Base-by-base conservation (phyloP, 345 rosid genomes). In the Cardiospermum halicacabum region DNA sequence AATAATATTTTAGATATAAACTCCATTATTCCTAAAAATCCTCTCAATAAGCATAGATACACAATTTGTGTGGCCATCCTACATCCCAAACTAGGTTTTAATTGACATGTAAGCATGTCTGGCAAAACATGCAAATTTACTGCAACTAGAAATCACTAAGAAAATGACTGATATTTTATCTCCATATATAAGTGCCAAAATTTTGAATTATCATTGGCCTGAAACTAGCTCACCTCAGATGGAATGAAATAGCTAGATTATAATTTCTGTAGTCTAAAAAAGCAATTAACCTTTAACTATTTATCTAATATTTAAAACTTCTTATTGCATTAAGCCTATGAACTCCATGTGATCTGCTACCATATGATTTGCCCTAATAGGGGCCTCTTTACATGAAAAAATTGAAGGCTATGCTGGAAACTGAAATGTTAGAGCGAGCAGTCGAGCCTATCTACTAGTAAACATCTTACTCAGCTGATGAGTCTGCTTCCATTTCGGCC, bases 401-500 rank as follows among this genome's bases (percentile, higher is more conserved):
- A 50, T 64, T 64, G 63, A 66, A 60, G 70, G 74, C 67, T 56
- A 49, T 34, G 71, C 78, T 53, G 48, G 56, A 50, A 62, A 40
- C 72, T 60, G 21, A 59, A 43, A 43, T 50, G 62, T 48, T 60
- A 48, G 59, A 63, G n/a, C n/a, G 57, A 37, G 53, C 39, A 34
- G 37, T 56, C 74, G 67, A 42, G 77, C 74, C 71, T 72, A 22
- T 64, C 37, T 18, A 30, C 7, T 8, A n/a, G n/a, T n/a, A 69
- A 43, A 48, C 64, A 28, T 40, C 36, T 28, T 16, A 31, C 30
- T 66, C 73, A 84, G 74, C 75, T 48, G 84, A 81, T 26, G 84
- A 74, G 51, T 82, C 89, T 32, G 64, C 77, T 48, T 69, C n/a
- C n/a, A n/a, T n/a, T n/a, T n/a, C 86, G 50, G 55, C 69, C 34